These are phyloP conservation scores for Thuidium tamariscinum DNA, from an alignment of 225 moss, liverwort and hornwort species.

Conservation along the genomic window DNA sequence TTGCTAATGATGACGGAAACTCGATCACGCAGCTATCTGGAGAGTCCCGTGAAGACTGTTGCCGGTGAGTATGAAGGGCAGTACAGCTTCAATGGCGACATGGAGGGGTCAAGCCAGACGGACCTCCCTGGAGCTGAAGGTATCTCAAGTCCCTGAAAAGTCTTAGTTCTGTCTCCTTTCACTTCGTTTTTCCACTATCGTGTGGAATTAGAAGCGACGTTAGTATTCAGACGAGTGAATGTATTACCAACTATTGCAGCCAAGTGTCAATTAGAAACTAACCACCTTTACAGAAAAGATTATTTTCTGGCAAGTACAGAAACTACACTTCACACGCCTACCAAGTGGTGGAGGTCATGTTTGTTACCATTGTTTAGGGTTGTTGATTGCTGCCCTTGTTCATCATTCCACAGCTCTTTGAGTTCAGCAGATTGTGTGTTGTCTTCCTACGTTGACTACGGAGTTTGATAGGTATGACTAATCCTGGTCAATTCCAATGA, in stretches of 20 bases:
- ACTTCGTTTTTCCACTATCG: background rate
- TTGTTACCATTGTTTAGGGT: background rate
- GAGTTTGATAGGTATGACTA: background rate
- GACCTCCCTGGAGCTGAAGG: background rate
- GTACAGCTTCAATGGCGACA: constrained; percentile 2
- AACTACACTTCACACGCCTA: background rate
- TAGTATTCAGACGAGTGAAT: background rate
- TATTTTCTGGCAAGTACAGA: background rate
- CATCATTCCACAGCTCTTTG: background rate
- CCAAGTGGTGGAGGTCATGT: too few relatives aligned
- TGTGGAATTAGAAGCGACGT: background rate
- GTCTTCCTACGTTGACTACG: background rate
- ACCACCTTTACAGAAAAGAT: background rate
- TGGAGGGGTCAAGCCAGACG: background rate
- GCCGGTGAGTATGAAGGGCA: background rate
- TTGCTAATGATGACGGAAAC: background rate
- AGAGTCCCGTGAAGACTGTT: background rate
- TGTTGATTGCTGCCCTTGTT: background rate
- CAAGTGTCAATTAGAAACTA: background rate
- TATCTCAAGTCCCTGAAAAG: background rate
- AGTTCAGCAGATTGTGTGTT: background rate
- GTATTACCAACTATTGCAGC: background rate
- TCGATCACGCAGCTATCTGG: background rate
- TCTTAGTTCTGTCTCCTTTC: background rate
- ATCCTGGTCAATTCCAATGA: background rate